Conservation (phyloP, 768 basidiomycete genomes). For the Vararia minispora region DNA sequence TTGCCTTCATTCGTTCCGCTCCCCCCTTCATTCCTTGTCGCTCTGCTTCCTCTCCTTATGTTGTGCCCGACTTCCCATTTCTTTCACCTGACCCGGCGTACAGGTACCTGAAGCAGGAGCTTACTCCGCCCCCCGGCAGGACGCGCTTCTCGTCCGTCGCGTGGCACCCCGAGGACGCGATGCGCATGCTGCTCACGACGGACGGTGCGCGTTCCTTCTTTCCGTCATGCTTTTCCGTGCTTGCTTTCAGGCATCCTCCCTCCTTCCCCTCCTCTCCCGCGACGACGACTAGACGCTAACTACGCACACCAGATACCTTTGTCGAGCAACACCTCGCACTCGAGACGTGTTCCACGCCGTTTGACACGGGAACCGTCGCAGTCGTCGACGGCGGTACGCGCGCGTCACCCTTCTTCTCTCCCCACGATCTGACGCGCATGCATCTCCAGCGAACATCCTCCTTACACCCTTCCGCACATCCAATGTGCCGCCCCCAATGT, state of each 20-base stretch:
- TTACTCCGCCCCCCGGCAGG: conserved; percentile 35
- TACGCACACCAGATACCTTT: too few relatives aligned
- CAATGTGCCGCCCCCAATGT: conserved; percentile 99
- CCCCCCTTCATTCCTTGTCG: too few relatives aligned
- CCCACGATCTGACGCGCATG: background rate
- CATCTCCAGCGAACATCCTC: conserved; percentile 50
- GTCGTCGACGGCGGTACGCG: conserved; percentile 85
- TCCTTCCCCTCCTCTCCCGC: too few relatives aligned
- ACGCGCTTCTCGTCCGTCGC: conserved; percentile 52
- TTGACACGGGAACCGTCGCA: conserved; percentile 77
- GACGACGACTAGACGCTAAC: too few relatives aligned
- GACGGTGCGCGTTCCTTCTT: conserved; percentile 32
- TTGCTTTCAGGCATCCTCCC: too few relatives aligned
- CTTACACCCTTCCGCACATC: conserved; percentile 90
- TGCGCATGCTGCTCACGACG: conserved; percentile 57
- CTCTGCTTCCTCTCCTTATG: too few relatives aligned
- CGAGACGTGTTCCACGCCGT: too few relatives aligned
- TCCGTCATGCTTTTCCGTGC: too few relatives aligned
- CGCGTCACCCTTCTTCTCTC: conserved; percentile 19
- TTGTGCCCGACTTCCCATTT: too few relatives aligned
- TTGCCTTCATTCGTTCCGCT: too few relatives aligned
- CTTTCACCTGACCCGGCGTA: too few relatives aligned
- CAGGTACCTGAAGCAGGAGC: conserved; percentile 92
- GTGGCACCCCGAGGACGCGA: conserved; percentile 83
- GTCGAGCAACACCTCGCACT: too few relatives aligned